Base-by-base conservation (phyloP, 345 rosid genomes). In the Eucalyptus pauciflora region DNA sequence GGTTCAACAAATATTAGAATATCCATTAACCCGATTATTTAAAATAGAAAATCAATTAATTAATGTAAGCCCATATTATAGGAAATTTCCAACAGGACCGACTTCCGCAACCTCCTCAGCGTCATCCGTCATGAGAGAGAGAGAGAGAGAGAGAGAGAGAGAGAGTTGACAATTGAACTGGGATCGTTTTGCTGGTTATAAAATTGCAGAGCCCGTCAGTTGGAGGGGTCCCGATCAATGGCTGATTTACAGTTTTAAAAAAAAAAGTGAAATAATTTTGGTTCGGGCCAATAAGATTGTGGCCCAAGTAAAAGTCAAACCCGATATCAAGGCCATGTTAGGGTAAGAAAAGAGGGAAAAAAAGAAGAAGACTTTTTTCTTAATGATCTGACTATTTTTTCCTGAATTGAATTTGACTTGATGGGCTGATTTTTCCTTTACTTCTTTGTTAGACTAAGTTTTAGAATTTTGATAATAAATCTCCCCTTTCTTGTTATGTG, bases 81-180 rank as follows among this genome's bases (percentile, higher is more conserved):
- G 49, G 13, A 48, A 48, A 48, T 48, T 48, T 48, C 50, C 13
- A 48, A 48, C 50, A 48, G 41, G 86, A 67, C 22, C 14, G 51
- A 60, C 86, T 41, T 86, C n/a, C 29, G 88, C 11, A 14, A 52
- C 88, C 45, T 50, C 49, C 67, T 89, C 88, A 22, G 85, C 13
- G 48, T 89, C 90, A 25, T 33, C 90, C 86, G 86, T 86, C 88
- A 86, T 86, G 58, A 46, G 43, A 50, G 54, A 50, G 52, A 27
- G 37, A 33, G 56, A 51, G 54, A 51, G 87, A 56, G 69, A 20
- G 87, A 81, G 87, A 81, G 86, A 48, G 54, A 51, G 87, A 58
- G 71, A 22, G 87, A 58, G 87, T 31, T 85, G 80, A 88, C 81
- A 31, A 48, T 83, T 25, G 87, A 85, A 1, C 37, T 33, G 9